Percentiles rank a stretch among this genome's conserved stretches.
Conservation (phyloP, 192 early-diverging fungal species). For the Dimargaris verticillata region DNA sequence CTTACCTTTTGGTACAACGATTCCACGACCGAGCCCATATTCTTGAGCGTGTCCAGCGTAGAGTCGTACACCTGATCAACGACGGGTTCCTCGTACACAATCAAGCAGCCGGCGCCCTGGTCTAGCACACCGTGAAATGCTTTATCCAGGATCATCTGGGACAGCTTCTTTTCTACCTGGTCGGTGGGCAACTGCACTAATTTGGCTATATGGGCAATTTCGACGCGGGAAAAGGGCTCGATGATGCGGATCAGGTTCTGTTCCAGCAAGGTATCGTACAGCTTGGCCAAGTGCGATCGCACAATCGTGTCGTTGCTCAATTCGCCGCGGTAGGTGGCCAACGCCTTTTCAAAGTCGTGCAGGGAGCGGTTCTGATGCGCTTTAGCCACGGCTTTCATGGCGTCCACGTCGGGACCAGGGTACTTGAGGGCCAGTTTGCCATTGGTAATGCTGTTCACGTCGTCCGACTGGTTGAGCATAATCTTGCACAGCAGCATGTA, state of each 20-base stretch:
- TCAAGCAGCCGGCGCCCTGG: conserved; percentile 88
- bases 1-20: conserved; percentile 81
- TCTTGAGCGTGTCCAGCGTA: conserved; percentile 89
- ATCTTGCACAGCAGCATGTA: conserved; percentile 99
- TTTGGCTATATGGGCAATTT: conserved; percentile 87
- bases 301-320: conserved; percentile 88
- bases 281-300: conserved; percentile 70
- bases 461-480: conserved; percentile 95
- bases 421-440: conserved; percentile 84
- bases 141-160: conserved; percentile 99
- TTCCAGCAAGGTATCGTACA: conserved; percentile 93
- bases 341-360: conserved; percentile 83
- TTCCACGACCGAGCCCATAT: conserved; percentile 89
- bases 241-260: conserved; percentile 94
- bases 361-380: conserved; percentile 97
- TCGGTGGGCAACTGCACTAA: conserved; percentile 80
- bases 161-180: conserved; percentile 94
- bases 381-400: conserved; percentile 84
- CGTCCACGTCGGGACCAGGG: conserved; percentile 73
- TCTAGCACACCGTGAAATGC: conserved; percentile 90
- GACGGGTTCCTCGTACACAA: conserved; percentile 81
- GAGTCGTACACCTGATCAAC: conserved; percentile 86
- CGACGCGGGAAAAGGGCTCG: conserved; percentile 94
- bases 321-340: conserved; percentile 74
- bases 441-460: conserved; percentile 80